Percentiles rank a stretch among this genome's conserved stretches.
phyloP scores from a whole-genome alignment of 495 filamentous ascomycete species.

The Extremus antarcticus region DNA sequence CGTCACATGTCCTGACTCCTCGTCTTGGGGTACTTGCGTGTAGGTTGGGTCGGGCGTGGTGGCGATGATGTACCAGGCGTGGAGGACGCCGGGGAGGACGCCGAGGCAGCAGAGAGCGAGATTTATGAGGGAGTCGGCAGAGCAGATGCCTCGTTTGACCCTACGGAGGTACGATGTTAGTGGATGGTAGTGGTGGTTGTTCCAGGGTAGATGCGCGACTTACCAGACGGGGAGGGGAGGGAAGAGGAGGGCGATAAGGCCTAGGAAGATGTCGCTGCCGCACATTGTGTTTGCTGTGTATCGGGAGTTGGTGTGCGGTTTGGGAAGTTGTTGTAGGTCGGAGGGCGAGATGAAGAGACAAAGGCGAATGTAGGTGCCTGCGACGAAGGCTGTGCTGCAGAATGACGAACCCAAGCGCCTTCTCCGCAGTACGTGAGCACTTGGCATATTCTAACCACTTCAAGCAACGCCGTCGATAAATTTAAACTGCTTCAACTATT shows the following conservation, averaged over 20 bases:
- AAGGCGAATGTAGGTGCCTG: background rate
- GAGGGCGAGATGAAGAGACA: too few species aligned
- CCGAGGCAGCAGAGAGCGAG: conserved; percentile 79
- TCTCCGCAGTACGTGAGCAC: too few species aligned
- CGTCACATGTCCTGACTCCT: conserved; percentile 36
- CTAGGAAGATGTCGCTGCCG: conserved; percentile 77
- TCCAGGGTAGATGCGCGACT: conserved; percentile 17
- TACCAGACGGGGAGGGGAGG: conserved; percentile 78
- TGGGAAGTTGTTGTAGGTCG: background rate
- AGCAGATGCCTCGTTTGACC: conserved; percentile 92
- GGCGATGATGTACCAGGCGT: conserved; percentile 97
- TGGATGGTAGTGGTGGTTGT: conserved; percentile 11
- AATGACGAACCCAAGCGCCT: background rate
- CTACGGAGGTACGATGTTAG: conserved; percentile 39
- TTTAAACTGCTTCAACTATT: too few species aligned
- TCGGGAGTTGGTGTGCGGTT: background rate
- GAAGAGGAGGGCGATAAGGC: conserved; percentile 80
- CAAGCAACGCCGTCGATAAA: too few species aligned
- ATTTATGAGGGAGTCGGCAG: conserved; percentile 89
- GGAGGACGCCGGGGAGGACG: conserved; percentile 81
- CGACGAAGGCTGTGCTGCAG: background rate
- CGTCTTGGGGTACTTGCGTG: conserved; percentile 51
- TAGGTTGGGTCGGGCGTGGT: conserved; percentile 67
- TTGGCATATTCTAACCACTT: too few species aligned
- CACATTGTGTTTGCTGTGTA: conserved; percentile 39